Conservation (phyloP, 2,329 filamentous ascomycete genomes). For the Fusarium falciforme region DNA sequence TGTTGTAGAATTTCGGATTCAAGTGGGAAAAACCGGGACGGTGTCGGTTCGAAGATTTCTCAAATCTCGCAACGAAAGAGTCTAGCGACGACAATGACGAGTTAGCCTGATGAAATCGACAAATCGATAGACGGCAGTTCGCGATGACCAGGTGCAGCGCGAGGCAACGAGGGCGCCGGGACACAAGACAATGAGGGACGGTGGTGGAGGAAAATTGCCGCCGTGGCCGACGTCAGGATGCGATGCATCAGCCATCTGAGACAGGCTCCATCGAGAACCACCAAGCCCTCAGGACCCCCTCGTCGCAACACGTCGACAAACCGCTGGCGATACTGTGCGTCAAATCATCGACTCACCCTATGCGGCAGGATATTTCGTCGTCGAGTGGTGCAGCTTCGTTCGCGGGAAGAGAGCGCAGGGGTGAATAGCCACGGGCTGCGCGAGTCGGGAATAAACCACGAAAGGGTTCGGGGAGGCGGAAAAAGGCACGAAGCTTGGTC, state of each 20-base stretch:
- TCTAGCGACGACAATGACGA: slow-evolving; percentile 19
- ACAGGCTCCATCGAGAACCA: slow-evolving; percentile 39
- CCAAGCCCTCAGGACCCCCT: slow-evolving; percentile 28
- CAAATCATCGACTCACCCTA: slow-evolving; percentile 36
- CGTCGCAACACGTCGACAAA: slow-evolving; percentile 42
- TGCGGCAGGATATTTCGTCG: slow-evolving; percentile 30
- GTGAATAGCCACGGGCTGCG: slow-evolving; percentile 36
- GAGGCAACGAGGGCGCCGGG: slow-evolving; percentile 22
- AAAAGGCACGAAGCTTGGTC: slow-evolving; percentile 37
- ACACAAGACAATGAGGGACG: slow-evolving; percentile 17
- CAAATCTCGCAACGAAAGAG: slow-evolving; percentile 22
- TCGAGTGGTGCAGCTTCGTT: slow-evolving; percentile 34
- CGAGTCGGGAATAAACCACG: slow-evolving; percentile 43
- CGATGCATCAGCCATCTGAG: slow-evolving; percentile 40
- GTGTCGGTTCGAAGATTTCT: slow-evolving; percentile 17
- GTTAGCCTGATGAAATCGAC: slow-evolving; percentile 30
- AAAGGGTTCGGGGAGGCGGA: slow-evolving; percentile 42
- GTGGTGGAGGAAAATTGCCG: slow-evolving; percentile 37
- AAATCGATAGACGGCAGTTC: slow-evolving; percentile 16
- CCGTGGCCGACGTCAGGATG: slow-evolving; percentile 38
- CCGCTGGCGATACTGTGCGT: slow-evolving; percentile 23
- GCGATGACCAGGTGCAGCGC: slow-evolving; percentile 27
- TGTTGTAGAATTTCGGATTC: slow-evolving; percentile 40
- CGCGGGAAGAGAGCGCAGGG: slow-evolving; percentile 34
- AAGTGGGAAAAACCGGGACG: slow-evolving; percentile 32